Percentiles rank a stretch among this genome's conserved stretches.
Evolutionary conservation across 306 rosid genomes (phyloP).

Genomic region (Styphnolobium japonicum): DNA sequence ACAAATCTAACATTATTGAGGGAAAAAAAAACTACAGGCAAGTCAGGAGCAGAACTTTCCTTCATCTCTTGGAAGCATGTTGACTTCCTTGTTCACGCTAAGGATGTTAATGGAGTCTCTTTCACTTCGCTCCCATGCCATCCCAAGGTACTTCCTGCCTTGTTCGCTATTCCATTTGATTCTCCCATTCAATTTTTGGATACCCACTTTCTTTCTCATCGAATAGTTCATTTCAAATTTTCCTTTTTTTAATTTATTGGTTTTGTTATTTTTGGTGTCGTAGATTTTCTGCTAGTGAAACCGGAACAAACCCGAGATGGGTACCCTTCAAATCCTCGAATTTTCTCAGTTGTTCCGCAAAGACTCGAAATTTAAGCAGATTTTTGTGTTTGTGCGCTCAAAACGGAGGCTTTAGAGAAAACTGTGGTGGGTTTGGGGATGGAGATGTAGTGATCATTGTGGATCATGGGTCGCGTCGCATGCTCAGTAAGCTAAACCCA

Average conservation of each 20-base stretch:
- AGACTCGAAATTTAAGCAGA: slow-evolving; percentile 25
- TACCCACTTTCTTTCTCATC: slow-evolving; percentile 17
- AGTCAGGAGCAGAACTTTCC: too few relatives aligned
- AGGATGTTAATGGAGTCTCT: slow-evolving; percentile 18
- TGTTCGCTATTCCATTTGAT: background rate
- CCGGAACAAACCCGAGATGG: slow-evolving; percentile 31
- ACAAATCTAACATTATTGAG: too few relatives aligned
- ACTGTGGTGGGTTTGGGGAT: slow-evolving; percentile 38
- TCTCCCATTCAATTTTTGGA: background rate
- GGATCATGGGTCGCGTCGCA: slow-evolving; percentile 93
- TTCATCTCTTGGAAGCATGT: background rate
- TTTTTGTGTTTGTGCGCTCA: slow-evolving; percentile 34
- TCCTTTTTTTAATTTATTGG: too few relatives aligned
- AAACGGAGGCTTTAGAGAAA: slow-evolving; percentile 34
- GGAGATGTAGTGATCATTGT: slow-evolving; percentile 76
- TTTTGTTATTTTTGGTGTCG: background rate
- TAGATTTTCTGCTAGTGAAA: slow-evolving; percentile 38
- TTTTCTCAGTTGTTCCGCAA: slow-evolving; percentile 10
- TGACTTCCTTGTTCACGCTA: background rate
- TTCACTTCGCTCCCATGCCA: slow-evolving; percentile 23
- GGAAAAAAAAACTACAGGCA: too few relatives aligned
- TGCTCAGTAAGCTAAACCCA: slow-evolving; percentile 65
- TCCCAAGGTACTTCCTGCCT: slow-evolving; percentile 29
- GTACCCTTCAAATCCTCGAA: slow-evolving; percentile 37
- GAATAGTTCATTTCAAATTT: background rate